These are phyloP conservation scores for Alisma plantagoaquatica DNA, from an alignment of 106 monocot genomes.

Conservation along the genomic window DNA sequence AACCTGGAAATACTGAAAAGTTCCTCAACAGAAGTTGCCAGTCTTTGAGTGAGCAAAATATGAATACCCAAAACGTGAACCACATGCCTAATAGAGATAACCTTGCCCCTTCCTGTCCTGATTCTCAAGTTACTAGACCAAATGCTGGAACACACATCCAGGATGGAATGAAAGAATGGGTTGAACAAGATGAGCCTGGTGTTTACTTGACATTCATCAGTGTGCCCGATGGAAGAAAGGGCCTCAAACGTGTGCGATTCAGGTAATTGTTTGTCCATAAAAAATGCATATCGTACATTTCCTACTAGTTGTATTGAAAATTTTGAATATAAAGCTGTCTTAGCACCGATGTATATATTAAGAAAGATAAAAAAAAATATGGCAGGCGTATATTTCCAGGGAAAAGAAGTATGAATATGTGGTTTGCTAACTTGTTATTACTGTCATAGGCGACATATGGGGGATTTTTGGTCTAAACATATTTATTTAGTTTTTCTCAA, in stretches of 20 bases:
- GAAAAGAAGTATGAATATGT: no score
- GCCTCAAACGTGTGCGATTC: constrained; percentile 63
- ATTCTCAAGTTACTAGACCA: background rate
- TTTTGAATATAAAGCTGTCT: background rate
- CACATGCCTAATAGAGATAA: background rate
- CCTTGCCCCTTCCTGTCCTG: no score
- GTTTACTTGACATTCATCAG: constrained; percentile 54
- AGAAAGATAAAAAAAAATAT: background rate
- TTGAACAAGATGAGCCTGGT: constrained; percentile 56
- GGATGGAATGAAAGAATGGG: constrained; percentile 26
- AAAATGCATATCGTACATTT: no score
- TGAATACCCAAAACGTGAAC: background rate
- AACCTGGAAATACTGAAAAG: background rate
- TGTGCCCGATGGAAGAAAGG: constrained; percentile 42
- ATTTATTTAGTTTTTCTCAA: no score
- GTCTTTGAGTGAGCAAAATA: constrained; percentile 1
- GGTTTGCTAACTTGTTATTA: no score
- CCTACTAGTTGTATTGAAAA: no score
- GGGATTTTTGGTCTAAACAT: no score
- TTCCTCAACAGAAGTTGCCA: background rate
- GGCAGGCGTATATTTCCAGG: no score
- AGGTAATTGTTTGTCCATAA: no score
- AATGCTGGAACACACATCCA: background rate
- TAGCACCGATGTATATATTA: background rate
- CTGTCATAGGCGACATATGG: no score